Percentiles rank a stretch among this genome's conserved stretches.
These are phyloP conservation scores for Chamaecrista fasciculata DNA, from an alignment of 306 rosid genomes.

Conservation along the genomic window DNA sequence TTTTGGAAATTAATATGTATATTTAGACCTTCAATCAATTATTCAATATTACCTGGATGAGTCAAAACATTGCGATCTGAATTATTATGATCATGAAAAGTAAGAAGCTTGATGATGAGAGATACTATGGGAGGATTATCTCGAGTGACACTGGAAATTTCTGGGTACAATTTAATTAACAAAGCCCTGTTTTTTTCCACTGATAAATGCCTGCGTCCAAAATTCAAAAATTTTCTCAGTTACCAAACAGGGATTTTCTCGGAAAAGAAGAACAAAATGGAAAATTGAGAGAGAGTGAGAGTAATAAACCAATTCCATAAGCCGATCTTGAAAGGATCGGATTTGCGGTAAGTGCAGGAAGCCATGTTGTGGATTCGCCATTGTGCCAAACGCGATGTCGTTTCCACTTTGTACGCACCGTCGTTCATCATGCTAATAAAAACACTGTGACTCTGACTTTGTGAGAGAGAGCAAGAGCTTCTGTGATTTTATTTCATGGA, in stretches of 20 bases:
- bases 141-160: slow-evolving; percentile 68
- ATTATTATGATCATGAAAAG: slow-evolving; percentile 68
- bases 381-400: slow-evolving; percentile 93
- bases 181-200: slow-evolving; percentile 76
- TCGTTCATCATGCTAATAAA: too few species aligned
- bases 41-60: slow-evolving; percentile 86
- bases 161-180: slow-evolving; percentile 77
- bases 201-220: slow-evolving; percentile 89
- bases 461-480: slow-evolving; percentile 60
- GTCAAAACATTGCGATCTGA: slow-evolving; percentile 67
- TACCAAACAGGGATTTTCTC: slow-evolving; percentile 10
- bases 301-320: slow-evolving; percentile 98
- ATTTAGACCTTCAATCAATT: too few species aligned
- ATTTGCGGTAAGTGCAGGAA: slow-evolving; percentile 85
- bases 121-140: slow-evolving; percentile 90
- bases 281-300: too few species aligned
- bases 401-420: slow-evolving; percentile 78
- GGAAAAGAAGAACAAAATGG: too few species aligned
- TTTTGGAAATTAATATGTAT: too few species aligned
- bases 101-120: slow-evolving; percentile 63
- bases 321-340: slow-evolving; percentile 96
- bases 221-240: slow-evolving; percentile 26
- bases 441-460: too few species aligned
- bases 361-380: slow-evolving; percentile 91
- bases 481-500: slow-evolving; percentile 86